A percentile compares a stretch with the other conserved stretches of the same genome.
Conservation (phyloP, 1,139 yeast genomes). For the Nakaseomyces glabratus region DNA sequence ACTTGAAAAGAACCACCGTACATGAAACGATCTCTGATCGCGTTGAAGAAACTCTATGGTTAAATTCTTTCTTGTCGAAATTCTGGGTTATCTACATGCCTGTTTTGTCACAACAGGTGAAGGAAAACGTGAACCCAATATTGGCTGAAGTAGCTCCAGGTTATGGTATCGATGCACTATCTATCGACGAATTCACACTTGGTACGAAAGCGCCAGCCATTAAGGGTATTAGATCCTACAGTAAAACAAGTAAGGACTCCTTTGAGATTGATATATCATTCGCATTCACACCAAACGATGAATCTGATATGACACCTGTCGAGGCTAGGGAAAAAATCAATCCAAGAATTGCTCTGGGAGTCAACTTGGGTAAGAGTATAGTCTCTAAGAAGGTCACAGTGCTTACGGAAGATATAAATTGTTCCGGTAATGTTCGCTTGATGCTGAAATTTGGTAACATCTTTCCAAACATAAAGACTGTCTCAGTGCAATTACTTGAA, state of each 20-base stretch:
- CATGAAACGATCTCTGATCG: slow-evolving; percentile 51
- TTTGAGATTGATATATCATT: slow-evolving; percentile 81
- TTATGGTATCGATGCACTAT: slow-evolving; percentile 63
- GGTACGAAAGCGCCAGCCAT: slow-evolving; percentile 75
- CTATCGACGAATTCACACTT: slow-evolving; percentile 66
- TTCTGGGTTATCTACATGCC: slow-evolving; percentile 88
- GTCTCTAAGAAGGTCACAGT: slow-evolving; percentile 68
- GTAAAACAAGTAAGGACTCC: slow-evolving; percentile 54
- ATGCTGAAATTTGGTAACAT: slow-evolving; percentile 51
- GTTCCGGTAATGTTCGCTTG: slow-evolving; percentile 62
- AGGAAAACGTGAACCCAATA: slow-evolving; percentile 54
- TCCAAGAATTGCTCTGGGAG: slow-evolving; percentile 73
- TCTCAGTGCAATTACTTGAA: slow-evolving; percentile 63
- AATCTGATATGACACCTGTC: slow-evolving; percentile 70
- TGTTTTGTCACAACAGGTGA: slow-evolving; percentile 66
- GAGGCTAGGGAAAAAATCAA: slow-evolving; percentile 61
- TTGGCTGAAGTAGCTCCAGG: slow-evolving; percentile 72
- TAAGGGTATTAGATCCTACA: slow-evolving; percentile 60
- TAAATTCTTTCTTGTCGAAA: slow-evolving; percentile 64
- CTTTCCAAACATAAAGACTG: slow-evolving; percentile 67
- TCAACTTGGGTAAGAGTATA: slow-evolving; percentile 69
- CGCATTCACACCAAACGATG: slow-evolving; percentile 71
- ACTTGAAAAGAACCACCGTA: slow-evolving; percentile 53
- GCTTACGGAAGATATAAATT: slow-evolving; percentile 69
- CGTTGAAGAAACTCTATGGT: slow-evolving; percentile 71